These are phyloP conservation scores for Corylus avellana DNA, from an alignment of 306 rosid genomes.

Conservation along the genomic window DNA sequence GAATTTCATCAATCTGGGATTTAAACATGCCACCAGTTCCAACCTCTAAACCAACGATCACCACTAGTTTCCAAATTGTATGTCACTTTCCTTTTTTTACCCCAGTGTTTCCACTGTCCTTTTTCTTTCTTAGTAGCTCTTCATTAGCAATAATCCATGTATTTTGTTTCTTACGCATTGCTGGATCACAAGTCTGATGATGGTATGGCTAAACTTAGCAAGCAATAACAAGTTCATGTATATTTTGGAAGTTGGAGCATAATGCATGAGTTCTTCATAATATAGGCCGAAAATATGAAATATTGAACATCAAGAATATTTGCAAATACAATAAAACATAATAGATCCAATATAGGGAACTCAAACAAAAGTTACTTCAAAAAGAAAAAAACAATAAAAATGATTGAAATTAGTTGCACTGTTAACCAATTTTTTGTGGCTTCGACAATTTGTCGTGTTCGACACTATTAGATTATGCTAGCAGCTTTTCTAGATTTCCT, in stretches of 20 bases:
- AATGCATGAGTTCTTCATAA: neutral
- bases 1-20: neutral
- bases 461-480: neutral
- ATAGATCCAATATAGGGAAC: constrained; percentile 1
- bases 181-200: neutral
- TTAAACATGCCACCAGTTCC: neutral
- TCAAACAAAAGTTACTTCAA: neutral
- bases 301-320: neutral
- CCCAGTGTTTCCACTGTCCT: neutral
- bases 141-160: neutral
- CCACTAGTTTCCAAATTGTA: neutral
- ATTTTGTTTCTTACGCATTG: neutral
- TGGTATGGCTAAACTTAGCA: neutral
- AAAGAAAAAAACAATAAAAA: neutral
- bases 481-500: neutral
- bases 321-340: neutral
- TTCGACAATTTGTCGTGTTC: neutral
- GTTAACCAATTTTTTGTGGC: neutral
- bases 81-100: neutral
- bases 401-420: neutral
- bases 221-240: neutral
- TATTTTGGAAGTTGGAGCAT: neutral
- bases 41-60: constrained; percentile 1
- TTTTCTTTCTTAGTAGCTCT: neutral
- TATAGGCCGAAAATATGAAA: neutral